Base-by-base conservation (phyloP, 495 filamentous ascomycete genomes). In the Bathelium albidoporum region DNA sequence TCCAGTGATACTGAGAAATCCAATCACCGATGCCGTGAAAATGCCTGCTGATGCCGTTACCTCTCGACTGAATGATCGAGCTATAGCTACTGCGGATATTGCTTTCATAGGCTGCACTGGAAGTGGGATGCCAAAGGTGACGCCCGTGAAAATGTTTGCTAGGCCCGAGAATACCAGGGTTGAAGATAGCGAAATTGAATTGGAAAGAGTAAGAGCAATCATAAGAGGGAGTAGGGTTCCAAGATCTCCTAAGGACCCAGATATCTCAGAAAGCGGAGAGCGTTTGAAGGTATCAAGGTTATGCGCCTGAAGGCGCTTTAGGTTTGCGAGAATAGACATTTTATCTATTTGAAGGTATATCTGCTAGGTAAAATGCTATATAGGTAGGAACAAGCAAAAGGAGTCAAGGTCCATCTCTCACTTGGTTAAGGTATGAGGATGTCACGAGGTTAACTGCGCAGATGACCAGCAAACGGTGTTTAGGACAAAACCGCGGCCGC, bases 151-250 rank as follows among this genome's bases (percentile, higher is more conserved):
- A 59, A 97, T 84, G 68, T 97, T 97, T 68, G 86, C 91, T 5
- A 92, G 65, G 1, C 93, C 93, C 0, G 89, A 88, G 73, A 96
- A 95, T 3, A 97, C 82, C 1, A 97, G 81, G 0, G 93, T 96
- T 58, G 86, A 85, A 32, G 89, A 82, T 0, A 97, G 83, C 34
- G 87, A 87, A 65, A 97, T 89, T 1, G 85, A 88, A 22, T 81
- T 76, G 59, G 87, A 85, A 20, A 89, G 71, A 0, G 90, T 84
- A 2, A 96, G 84, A 1, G 91, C 89, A 62, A 95, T 87, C 75
- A 93, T 86, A 59, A 97, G 82, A 20, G 93, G 93, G 10, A 97
- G 83, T 31, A 97, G 83, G 2, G 91, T 97, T 29, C 93, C 93
- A 20, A 96, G 79, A 74, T 97, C 93, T 61, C 93, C 93, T 16